Base-by-base conservation (phyloP, 2,329 filamentous ascomycete genomes). In the Akanthomyces lecanii region DNA sequence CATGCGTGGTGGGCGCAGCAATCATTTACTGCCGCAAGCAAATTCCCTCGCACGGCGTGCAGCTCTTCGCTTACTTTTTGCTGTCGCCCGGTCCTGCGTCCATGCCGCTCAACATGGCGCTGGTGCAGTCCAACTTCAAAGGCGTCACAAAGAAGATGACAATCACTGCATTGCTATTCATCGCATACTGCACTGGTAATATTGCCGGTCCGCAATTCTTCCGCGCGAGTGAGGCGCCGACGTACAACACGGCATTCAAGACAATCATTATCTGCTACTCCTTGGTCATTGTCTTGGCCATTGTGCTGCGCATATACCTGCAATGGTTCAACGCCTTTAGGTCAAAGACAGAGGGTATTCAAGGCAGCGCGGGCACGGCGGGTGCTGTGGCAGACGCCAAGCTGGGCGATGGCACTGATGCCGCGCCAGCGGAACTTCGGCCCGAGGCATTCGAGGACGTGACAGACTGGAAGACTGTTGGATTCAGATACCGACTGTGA, bases 121-220 rank as follows among this genome's bases (percentile, higher is more conserved):
- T 86, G 0, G 79, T 85, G 4, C 81, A 83, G 68, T 77, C 81
- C 18, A 85, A 86, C 68, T 83, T 80, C 66, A 77, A 79, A 14
- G 83, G 83, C 18, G 80, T 84, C 23, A 84, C 83, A 38, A 86
- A 86, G 75, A 86, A 85, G 71, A 83, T 84, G 78, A 84, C 82
- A 7, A 80, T 85, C 62, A 85, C 81, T 1, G 81, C 81, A 0
- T 67, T 85, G 67, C 70, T 85, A 4, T 85, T 86, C 65, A 68
- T 85, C 11, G 79, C 78, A 3, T 86, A 85, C 66, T 85, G 83
- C 60, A 71, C 77, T 1, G 83, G 83, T 1, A 86, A 85, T 64
- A 84, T 86, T 52, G 74, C 76, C 1, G 83, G 83, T 0, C 83
- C 84, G 2, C 82, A 85, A 51, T 78, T 85, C 67, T 86, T 85